Evolutionary conservation across 805 yeast genomes (phyloP).

Genomic region (Candida adriatica): DNA sequence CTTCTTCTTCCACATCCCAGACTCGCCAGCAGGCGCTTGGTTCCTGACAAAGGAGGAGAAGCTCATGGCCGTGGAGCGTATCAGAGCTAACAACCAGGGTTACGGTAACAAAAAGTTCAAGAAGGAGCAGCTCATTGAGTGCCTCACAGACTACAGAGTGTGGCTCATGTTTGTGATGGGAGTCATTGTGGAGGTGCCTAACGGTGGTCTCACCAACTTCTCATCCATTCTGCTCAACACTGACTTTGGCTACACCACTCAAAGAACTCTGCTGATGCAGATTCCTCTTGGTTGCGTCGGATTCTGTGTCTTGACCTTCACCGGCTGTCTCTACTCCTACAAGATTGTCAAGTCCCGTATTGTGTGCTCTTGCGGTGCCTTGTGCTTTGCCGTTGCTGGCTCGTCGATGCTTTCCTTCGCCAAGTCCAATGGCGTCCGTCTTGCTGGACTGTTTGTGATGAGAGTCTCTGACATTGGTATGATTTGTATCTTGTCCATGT

Average conservation of each 20-base stretch:
- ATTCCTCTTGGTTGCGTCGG: slow-evolving; percentile 31
- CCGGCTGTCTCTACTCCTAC: slow-evolving; percentile 20
- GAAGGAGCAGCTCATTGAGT: slow-evolving; percentile 45
- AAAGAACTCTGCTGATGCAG: slow-evolving; percentile 19
- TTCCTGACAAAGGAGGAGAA: slow-evolving; percentile 40
- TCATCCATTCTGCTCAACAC: slow-evolving; percentile 14
- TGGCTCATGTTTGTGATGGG: slow-evolving; percentile 40
- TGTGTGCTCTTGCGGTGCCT: slow-evolving; percentile 18
- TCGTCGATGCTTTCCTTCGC: slow-evolving; percentile 29
- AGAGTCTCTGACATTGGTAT: slow-evolving; percentile 31
- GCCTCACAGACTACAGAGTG: slow-evolving; percentile 40
- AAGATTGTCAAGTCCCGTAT: slow-evolving; percentile 20
- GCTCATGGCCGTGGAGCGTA: slow-evolving; percentile 42
- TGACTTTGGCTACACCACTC: slow-evolving; percentile 10
- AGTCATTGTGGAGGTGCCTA: slow-evolving; percentile 37
- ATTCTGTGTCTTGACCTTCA: slow-evolving; percentile 20
- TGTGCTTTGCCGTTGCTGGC: slow-evolving; percentile 22
- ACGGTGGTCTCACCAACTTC: slow-evolving; percentile 38
- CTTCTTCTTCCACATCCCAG: slow-evolving; percentile 47
- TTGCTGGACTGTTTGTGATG: slow-evolving; percentile 25
- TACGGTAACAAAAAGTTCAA: slow-evolving; percentile 51
- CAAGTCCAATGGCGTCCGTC: slow-evolving; percentile 20
- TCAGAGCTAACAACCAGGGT: slow-evolving; percentile 50
- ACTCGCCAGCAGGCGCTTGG: slow-evolving; percentile 45
- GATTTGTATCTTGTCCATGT: slow-evolving; percentile 28